Evolutionary conservation across 495 filamentous ascomycete genomes (phyloP), one percentile per base, ranked within the genome.

Genomic region (Chaetomium tenue): DNA sequence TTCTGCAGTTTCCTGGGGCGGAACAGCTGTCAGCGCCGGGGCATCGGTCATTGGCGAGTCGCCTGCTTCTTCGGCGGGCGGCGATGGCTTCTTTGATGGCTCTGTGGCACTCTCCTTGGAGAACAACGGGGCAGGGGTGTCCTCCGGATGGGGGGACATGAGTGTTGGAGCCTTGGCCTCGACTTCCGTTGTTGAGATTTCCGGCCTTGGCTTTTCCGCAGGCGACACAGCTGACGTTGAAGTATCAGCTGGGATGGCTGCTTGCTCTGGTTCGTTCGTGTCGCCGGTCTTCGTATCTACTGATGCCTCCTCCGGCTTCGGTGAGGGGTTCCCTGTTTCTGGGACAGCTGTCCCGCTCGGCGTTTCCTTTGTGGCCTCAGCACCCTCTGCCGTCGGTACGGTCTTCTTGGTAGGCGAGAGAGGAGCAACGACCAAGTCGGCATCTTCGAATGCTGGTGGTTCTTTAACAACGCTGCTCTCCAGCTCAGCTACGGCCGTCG

Each of bases 71-170:
- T 63, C 40, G 8, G 20, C 23, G 25, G 53, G 42, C 51, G 48
- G 30, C 25, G 28, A 12, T 3, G 61, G 2, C n/a, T 40, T 6
- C 15, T 54, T 30, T 9, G 60, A n/a, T 26, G 59, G 23, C 20
- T 60, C 22, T 2, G 55, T 42, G 28, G 72, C n/a, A 8, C 2
- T 55, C 40, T 69, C 67, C 44, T 68, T 70, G 7, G 79, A 74
- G 72, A 91, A 91, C 13, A 92, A 75, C 26, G 89, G 88, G 2
- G 87, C 79, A 0, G 89, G 89, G 28, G 84, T 85, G 64, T 90
- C 89, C 54, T 90, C 87, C 4, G 87, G 77, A 54, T 84, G 82
- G 9, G 84, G 78, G 12, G 84, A 82, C 30, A 86, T 54, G 2
- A 30, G 3, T 2, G 58, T 16, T 11, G 51, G 22, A 1, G 54